Evolutionary conservation across 441 rosid genomes (phyloP).

Genomic region (Brassica balearica): DNA sequence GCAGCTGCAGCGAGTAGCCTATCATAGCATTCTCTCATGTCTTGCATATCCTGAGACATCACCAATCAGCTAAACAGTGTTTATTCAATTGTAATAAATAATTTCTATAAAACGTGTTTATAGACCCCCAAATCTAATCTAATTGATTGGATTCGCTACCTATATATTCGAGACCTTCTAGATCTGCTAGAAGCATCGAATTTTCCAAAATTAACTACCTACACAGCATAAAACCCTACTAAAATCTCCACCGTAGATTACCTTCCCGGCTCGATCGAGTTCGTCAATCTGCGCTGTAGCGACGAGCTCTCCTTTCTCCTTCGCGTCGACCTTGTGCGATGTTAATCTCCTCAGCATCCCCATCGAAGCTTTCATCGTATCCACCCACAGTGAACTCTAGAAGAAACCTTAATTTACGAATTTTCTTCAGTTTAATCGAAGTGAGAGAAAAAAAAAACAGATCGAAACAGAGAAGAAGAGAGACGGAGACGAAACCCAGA

Average conservation of each 20-base stretch:
- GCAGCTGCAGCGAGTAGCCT: conserved; percentile 97
- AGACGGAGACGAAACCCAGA: conserved; percentile 38
- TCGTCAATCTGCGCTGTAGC: conserved; percentile 70
- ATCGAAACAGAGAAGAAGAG: conserved; percentile 43
- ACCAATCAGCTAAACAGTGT: conserved; percentile 3
- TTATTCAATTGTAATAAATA: not conserved
- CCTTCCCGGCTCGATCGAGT: conserved; percentile 91
- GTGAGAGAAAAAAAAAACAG: conserved; percentile 35
- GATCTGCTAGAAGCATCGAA: conserved; percentile 1
- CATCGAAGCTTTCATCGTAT: conserved; percentile 78
- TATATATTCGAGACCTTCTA: conserved; percentile 7
- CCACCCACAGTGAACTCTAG: conserved; percentile 23
- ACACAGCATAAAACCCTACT: conserved; percentile 38
- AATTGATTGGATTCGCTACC: conserved; percentile 23
- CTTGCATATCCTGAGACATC: conserved; percentile 79
- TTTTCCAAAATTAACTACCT: not conserved
- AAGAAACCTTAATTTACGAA: conserved; percentile 28
- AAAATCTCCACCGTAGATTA: conserved; percentile 36
- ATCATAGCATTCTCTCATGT: conserved; percentile 90
- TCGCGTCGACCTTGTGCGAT: conserved; percentile 73
- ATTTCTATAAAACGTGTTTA: not conserved
- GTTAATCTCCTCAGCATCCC: conserved; percentile 72
- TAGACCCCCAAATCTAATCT: not conserved
- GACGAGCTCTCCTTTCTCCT: conserved; percentile 66
- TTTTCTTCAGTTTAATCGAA: conserved; percentile 32